Base-by-base conservation (phyloP, 768 basidiomycete genomes). In the Nidularia pulvinata region DNA sequence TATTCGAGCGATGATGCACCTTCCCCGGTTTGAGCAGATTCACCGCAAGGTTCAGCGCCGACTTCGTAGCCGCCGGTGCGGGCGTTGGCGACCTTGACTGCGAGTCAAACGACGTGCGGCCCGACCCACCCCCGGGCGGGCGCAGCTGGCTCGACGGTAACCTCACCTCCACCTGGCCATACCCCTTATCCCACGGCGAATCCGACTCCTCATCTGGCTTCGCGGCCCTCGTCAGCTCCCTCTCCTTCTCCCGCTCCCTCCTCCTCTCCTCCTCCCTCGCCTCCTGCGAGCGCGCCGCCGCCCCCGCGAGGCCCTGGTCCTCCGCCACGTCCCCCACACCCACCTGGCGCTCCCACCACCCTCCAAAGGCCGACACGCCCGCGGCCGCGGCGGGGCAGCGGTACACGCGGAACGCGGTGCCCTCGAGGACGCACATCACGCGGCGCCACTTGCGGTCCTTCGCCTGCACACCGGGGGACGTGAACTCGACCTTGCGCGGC, bases 401-500 rank as follows among this genome's bases (percentile, higher is more conserved):
- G 67, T 91, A 93, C 53, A 98, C 78, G 59, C 83, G 82, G 65
- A 98, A 85, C 57, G 79, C 76, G n/a, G 97, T 98, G 46, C 97
- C 97, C 63, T 97, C 93, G 30, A 99, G 72, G 61, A 95, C 90
- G 64, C 93, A 91, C 58, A 95, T 78, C 49, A 89, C 85, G 48
- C 91, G 77, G 55, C 91, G 82, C 97, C 97, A 99, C 64, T 93
- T 92, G 46, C 97, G 77, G 65, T 98, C 95, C 65, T 79, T 83
- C 6, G 95, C 88, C 67, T 96, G 92, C 2, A 92, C 76, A 6
- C 95, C 95, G 0, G 95, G 93, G 9, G 79, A 69, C 4, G 71
- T 75, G 65, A 99, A 98, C 75, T 99, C 97, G 85, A 95, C 83
- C 77, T 99, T 99, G 46, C 91, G 84, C 1, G 89, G 89, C 75